Base-by-base conservation (phyloP, 768 basidiomycete species). In the Paxillus involutus region DNA sequence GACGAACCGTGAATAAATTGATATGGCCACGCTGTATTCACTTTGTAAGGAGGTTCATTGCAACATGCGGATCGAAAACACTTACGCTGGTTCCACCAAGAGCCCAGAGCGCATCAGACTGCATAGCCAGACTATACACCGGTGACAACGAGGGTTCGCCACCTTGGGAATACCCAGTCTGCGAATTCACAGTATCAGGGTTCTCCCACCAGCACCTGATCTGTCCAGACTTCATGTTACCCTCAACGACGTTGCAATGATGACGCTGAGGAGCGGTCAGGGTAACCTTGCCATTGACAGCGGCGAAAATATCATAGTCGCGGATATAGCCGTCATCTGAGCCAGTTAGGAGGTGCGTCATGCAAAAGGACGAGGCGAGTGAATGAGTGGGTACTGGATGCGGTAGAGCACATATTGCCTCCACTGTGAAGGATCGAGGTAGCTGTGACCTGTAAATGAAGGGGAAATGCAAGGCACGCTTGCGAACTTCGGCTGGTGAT, bases 261-360 rank as follows among this genome's bases (percentile, higher is more conserved):
- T 89, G 86, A 52, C 92, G 77, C 67, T 95, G 94, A 43, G 91
- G 92, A 16, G 92, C 89, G 21, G 88, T 94, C 59, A 97, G 78
- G 62, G 91, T 87, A 35, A 82, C 83, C 65, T 91, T 90, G 52
- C 94, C 86, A 67, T 98, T 98, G 39, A 93, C 87, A 37, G 90
- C 85, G 39, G 88, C 68, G 71, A 92, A 97, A 45, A 96, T 82
- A 69, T 98, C 93, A 72, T 95, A 98, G 73, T 91, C 82, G 36
- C 94, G 84, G 42, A 98, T 88, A 60, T 92, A 94, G 9, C 94
- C 95, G 67, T 98, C 94, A 60, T 96, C 89, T 12, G 90, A 91
- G 35, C 94, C 94, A 13, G 95, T 95, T 32, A 96, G 70, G 19
- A 97, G 76, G 66, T 94, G 91, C 17, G 89, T 84, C 81, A 95